Base-by-base conservation (phyloP, 108 stramenopile genomes). In the Cyclotella choctawhatcheeana region DNA sequence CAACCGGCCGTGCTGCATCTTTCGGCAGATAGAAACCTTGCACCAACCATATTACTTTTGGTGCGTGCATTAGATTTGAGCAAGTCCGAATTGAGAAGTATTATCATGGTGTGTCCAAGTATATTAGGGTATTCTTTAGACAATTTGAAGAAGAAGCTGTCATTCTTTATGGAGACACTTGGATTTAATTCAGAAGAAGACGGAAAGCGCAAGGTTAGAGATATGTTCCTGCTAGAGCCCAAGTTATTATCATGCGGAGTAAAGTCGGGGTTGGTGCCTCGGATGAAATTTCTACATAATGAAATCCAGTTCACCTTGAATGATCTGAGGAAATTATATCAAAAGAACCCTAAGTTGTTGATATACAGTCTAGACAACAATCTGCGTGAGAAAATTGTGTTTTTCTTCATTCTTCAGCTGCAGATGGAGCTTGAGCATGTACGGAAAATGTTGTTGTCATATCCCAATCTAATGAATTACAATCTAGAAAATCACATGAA, bases 391-490 rank as follows among this genome's bases (percentile, higher is more conserved):
- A 94, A 94, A 65, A 71, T 91, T 26, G 83, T 91, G 24, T 88
- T 87, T 61, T 92, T 84, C 58, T 86, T 89, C 71, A 89, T 91
- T 51, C 78, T 90, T 63, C 86, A 79, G 56, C 69, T 91, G 24
- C 75, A 84, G 17, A 83, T 93, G 78, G 64, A 83, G 32, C 69
- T 79, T 25, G 81, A 74, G 33, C 79, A 88, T 60, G 87, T 94
- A 7, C 34, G 65, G 30, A 87, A 82, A 25, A 43, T 91, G 7
- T 44, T 94, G 30, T 50, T 87, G 32, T 69, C 79, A 26, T 94
- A 84, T 74, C 93, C 93, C 5, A 65, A 72, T 33, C 72, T 92
- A 18, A 74, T 94, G 60, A 85, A 92, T 44, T 94, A 94, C 70
- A 83, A 82, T 67, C 67, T 94, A 47, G 90, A 90, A 20, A 76